Evolutionary conservation across 1,139 yeast genomes (phyloP).

Genomic region (Saccharomyces pastorianus): DNA sequence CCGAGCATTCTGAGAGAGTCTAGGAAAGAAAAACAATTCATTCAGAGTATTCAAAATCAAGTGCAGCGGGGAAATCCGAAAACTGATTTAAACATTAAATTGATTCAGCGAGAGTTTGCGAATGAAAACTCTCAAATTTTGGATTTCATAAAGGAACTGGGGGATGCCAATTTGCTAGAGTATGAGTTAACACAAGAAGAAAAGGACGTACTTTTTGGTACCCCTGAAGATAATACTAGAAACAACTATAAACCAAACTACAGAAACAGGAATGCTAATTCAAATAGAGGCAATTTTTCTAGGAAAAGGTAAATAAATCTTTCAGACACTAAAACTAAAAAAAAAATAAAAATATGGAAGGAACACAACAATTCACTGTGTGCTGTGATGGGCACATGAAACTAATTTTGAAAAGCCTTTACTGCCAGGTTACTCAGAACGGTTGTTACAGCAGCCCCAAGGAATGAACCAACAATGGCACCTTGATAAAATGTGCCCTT

Average conservation of each 20-base stretch:
- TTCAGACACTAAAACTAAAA: neutral
- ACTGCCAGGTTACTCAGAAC: slow-evolving; percentile 15
- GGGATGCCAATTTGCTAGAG: slow-evolving; percentile 28
- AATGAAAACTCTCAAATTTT: slow-evolving; percentile 26
- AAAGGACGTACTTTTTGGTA: slow-evolving; percentile 27
- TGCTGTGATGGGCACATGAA: too few species aligned
- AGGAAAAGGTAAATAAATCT: neutral
- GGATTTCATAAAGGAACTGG: slow-evolving; percentile 28
- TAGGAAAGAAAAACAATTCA: slow-evolving; percentile 28
- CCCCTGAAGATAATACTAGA: slow-evolving; percentile 5
- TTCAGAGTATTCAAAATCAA: slow-evolving; percentile 29
- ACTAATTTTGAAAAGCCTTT: slow-evolving; percentile 3
- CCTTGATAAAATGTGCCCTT: slow-evolving; percentile 19
- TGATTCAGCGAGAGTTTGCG: slow-evolving; percentile 30
- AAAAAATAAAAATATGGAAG: neutral
- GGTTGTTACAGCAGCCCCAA: slow-evolving; percentile 26
- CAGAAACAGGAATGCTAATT: slow-evolving; percentile 1
- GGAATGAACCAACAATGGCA: slow-evolving; percentile 24
- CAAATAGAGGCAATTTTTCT: slow-evolving; percentile 2
- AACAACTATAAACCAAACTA: slow-evolving; percentile 3
- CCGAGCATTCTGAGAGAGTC: slow-evolving; percentile 22
- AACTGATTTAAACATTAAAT: slow-evolving; percentile 23
- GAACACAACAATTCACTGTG: neutral
- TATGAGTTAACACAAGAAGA: slow-evolving; percentile 28
- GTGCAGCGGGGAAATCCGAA: slow-evolving; percentile 25